Conservation (phyloP, 352 stramenopile genomes). For the Globisporangium uncinulatum region DNA sequence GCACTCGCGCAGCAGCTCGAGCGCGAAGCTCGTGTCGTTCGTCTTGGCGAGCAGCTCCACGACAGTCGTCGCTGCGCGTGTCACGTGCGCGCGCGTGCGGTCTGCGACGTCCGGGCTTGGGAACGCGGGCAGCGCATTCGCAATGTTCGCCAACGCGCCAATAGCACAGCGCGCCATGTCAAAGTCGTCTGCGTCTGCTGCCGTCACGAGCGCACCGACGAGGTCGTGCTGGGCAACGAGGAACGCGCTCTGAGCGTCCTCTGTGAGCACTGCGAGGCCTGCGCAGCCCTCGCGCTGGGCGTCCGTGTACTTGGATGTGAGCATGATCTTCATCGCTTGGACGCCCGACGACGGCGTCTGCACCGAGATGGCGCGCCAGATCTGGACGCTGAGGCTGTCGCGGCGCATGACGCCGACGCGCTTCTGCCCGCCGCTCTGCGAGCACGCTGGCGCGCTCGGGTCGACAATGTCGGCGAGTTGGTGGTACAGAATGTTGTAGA, state of each 20-base stretch:
- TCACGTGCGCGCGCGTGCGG: conserved; percentile 38
- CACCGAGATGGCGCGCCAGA: conserved; percentile 53
- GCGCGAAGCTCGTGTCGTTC: conserved; percentile 44
- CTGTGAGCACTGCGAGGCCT: conserved; percentile 61
- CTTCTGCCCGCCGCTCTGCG: conserved; percentile 73
- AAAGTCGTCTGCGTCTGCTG: conserved; percentile 41
- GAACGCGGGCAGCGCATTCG: conserved; percentile 45
- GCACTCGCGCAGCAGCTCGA: conserved; percentile 72
- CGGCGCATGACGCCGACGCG: conserved; percentile 28
- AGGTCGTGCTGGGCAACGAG: conserved; percentile 53
- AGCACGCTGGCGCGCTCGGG: conserved; percentile 32
- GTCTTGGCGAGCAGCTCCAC: conserved; percentile 40
- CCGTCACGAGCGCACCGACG: conserved; percentile 41
- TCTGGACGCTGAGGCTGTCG: conserved; percentile 46
- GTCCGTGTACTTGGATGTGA: conserved; percentile 66
- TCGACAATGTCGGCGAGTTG: conserved; percentile 47
- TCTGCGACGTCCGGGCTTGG: conserved; percentile 28
- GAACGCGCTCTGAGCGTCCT: conserved; percentile 53
- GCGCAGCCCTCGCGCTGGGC: conserved; percentile 72
- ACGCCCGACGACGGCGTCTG: conserved; percentile 60
- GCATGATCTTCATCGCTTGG: conserved; percentile 83
- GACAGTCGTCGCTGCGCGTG: conserved; percentile 37
- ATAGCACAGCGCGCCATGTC: conserved; percentile 69
- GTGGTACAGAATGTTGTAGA: conserved; percentile 75
- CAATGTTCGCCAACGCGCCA: conserved; percentile 62